Conservation (phyloP, 169 alveolate species). For the Eimeria acervulina region DNA sequence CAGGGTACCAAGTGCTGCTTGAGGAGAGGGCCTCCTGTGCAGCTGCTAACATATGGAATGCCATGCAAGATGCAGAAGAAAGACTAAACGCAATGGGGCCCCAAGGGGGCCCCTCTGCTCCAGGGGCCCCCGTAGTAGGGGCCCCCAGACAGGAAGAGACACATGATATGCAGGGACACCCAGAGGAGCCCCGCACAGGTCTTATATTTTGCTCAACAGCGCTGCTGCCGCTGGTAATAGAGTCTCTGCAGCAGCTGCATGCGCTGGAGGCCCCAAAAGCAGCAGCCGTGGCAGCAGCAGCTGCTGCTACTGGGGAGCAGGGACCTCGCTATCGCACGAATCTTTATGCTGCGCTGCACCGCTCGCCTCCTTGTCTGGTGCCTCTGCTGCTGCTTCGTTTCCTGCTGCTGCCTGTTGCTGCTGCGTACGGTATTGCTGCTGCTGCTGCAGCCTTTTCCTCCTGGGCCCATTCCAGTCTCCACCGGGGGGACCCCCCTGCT, state of each 20-base stretch:
- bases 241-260: slow-evolving; percentile 60
- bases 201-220: slow-evolving; percentile 59
- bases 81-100: neutral
- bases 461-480: neutral
- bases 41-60: slow-evolving; percentile 53
- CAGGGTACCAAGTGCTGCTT: slow-evolving; percentile 63
- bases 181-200: neutral
- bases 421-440: slow-evolving; percentile 40
- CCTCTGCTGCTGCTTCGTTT: slow-evolving; percentile 68
- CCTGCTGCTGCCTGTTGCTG: slow-evolving; percentile 69
- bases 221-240: slow-evolving; percentile 63
- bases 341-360: slow-evolving; percentile 16
- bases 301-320: slow-evolving; percentile 6
- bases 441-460: slow-evolving; percentile 40
- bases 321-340: neutral
- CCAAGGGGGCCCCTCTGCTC: slow-evolving; percentile 18
- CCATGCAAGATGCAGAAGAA: slow-evolving; percentile 16
- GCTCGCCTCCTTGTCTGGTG: slow-evolving; percentile 66
- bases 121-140: slow-evolving; percentile 20
- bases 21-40: slow-evolving; percentile 73
- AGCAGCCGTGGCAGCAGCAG: slow-evolving; percentile 18
- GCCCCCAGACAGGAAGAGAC: neutral
- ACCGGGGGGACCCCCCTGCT: slow-evolving; percentile 66
- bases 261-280: slow-evolving; percentile 53
- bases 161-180: neutral